Base-by-base conservation (phyloP, 176 grass and related monocot genomes). In the Oryza brachyantha region DNA sequence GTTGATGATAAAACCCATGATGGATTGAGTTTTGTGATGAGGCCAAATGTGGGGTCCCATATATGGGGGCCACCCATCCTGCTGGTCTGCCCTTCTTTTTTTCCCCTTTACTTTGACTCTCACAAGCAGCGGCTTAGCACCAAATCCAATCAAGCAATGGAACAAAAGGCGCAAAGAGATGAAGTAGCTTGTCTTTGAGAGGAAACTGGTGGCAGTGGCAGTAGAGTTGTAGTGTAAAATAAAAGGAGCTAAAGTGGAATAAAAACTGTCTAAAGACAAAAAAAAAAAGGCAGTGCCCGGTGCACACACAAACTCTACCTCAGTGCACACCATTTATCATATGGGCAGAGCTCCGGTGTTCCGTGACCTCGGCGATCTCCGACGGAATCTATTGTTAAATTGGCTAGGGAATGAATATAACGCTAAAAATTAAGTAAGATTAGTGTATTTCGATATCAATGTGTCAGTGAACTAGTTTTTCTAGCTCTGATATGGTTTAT, bases 111-210 rank as follows among this genome's bases (percentile, higher is more conserved):
- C 61, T 91, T 88, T 91, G 85, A 91, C 77, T 82, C 72, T 84
- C 41, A 60, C 61, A 68, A 62, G 73, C 42, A 45, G 13, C 13
- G 16, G 13, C 42, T 45, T 1, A 45, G 13, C 72, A 85, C 71
- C 83, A 85, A 84, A 90, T 84, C 84, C 81, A 82, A 90, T 85
- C 73, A 83, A 79, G 38, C 65, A 82, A 76, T n/a, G 52, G 36
- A 78, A 76, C 72, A 67, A 21, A 67, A 38, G 63, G 40, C 48
- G 45, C 41, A 55, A 12, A 21, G 16, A 21, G 64, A 62, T 11
- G 3, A 70, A 68, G 24, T 24, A 17, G 46, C 35, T 7, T 22
- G 52, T 24, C 19, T 21, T 57, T 57, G 52, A 57, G 52, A 57
- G 52, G 52, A 57, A 57, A 57, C 52, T 22, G 52, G 52, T 57